These are phyloP conservation scores for Penicillium glabrum DNA, from an alignment of 2,329 filamentous ascomycete species.

Conservation along the genomic window DNA sequence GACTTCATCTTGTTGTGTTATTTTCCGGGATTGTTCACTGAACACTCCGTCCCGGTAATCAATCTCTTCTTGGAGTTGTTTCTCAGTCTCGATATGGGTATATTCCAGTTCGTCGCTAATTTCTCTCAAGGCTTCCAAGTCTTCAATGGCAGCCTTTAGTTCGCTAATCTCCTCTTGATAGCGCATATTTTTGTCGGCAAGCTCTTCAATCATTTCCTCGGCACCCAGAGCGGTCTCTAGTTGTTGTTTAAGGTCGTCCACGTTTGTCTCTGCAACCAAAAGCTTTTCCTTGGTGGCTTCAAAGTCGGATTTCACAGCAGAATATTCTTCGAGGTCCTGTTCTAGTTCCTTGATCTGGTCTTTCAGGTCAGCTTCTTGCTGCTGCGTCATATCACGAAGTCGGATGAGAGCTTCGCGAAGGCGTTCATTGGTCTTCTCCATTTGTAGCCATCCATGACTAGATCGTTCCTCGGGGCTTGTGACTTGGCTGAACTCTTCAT, in stretches of 20 bases:
- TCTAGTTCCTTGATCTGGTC: constrained; percentile 73
- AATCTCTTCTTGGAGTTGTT: constrained; percentile 90
- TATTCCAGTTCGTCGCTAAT: constrained; percentile 92
- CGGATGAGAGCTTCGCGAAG: constrained; percentile 81
- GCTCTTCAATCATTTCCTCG: constrained; percentile 90
- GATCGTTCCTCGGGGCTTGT: constrained; percentile 87
- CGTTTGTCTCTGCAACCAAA: constrained; percentile 67
- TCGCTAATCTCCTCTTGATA: constrained; percentile 82
- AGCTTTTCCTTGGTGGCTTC: constrained; percentile 71
- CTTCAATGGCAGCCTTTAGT: constrained; percentile 76
- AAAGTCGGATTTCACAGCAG: constrained; percentile 66
- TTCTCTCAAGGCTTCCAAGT: constrained; percentile 85
- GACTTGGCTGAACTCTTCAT: constrained; percentile 76
- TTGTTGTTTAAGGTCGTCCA: constrained; percentile 86
- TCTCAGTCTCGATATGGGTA: constrained; percentile 89
- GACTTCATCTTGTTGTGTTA: constrained; percentile 72
- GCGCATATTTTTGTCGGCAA: constrained; percentile 82
- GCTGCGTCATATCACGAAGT: constrained; percentile 81
- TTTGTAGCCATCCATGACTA: constrained; percentile 83
- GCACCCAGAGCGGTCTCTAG: constrained; percentile 84
- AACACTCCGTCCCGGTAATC: constrained; percentile 85
- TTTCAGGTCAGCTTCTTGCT: constrained; percentile 77
- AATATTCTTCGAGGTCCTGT: constrained; percentile 69
- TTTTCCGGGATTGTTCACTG: constrained; percentile 73
- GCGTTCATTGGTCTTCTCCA: constrained; percentile 87